Evolutionary conservation across 768 basidiomycete genomes (phyloP).

Genomic region (Panaeolus cyanescens): DNA sequence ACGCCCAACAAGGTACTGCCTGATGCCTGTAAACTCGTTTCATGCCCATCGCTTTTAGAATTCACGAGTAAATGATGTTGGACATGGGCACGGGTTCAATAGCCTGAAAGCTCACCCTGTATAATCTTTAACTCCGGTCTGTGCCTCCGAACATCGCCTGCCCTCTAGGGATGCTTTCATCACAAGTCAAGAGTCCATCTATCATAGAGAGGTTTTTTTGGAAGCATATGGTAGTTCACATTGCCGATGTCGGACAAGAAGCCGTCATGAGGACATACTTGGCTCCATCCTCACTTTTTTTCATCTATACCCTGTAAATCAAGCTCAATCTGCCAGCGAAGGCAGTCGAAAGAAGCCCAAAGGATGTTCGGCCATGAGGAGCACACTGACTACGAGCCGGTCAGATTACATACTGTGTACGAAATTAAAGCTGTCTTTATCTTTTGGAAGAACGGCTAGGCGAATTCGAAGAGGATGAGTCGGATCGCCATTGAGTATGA

Average conservation of each 20-base stretch:
- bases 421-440: background rate
- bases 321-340: constrained; percentile 2
- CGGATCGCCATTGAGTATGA: background rate
- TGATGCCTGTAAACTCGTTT: background rate
- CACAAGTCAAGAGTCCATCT: background rate
- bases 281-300: constrained; percentile 1
- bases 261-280: background rate
- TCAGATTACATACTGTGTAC: background rate
- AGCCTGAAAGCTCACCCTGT: background rate
- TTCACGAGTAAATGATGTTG: background rate
- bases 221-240: background rate
- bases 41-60: background rate
- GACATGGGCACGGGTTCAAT: background rate
- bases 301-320: background rate
- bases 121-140: background rate
- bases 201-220: background rate
- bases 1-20: background rate
- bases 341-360: background rate
- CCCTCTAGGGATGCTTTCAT: background rate
- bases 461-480: background rate
- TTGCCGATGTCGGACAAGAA: background rate
- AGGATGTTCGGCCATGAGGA: background rate
- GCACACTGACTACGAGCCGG: background rate
- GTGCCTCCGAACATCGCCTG: background rate
- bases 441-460: background rate